Conservation (phyloP, 805 yeast genomes). For the Kodamaea lidongshanica region DNA sequence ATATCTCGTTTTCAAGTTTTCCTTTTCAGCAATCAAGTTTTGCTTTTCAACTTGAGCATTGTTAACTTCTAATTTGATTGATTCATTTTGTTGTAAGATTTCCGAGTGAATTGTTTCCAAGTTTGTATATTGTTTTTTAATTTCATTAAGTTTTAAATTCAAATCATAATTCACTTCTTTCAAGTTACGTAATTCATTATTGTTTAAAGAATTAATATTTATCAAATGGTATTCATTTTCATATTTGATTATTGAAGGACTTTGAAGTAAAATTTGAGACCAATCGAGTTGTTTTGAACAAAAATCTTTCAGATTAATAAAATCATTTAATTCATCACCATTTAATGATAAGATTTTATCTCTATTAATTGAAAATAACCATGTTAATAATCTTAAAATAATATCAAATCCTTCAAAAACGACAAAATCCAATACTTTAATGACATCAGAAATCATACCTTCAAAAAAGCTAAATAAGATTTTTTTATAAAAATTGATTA, state of each 20-base stretch:
- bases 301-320: slow-evolving; percentile 15
- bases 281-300: slow-evolving; percentile 11
- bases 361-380: slow-evolving; percentile 15
- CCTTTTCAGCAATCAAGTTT: slow-evolving; percentile 5
- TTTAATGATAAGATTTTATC: slow-evolving; percentile 13
- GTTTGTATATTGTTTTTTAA: slow-evolving; percentile 23
- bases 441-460: slow-evolving; percentile 4
- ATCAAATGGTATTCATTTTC: slow-evolving; percentile 36
- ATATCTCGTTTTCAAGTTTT: slow-evolving; percentile 10
- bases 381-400: slow-evolving; percentile 23
- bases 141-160: slow-evolving; percentile 18
- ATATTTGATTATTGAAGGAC: slow-evolving; percentile 26
- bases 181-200: slow-evolving; percentile 32
- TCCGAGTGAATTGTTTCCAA: slow-evolving; percentile 32
- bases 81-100: slow-evolving; percentile 28
- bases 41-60: slow-evolving; percentile 8
- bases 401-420: slow-evolving; percentile 37
- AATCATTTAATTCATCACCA: slow-evolving; percentile 23
- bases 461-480: slow-evolving; percentile 17
- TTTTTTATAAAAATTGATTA: slow-evolving; percentile 17
- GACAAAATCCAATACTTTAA: slow-evolving; percentile 27
- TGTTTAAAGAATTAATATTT: slow-evolving; percentile 32
- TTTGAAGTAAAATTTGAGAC: slow-evolving; percentile 11
- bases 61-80: slow-evolving; percentile 14
- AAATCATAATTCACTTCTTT: slow-evolving; percentile 34